Base-by-base conservation (phyloP, 192 early-diverging fungal genomes). In the Paraglomus brasilianum region DNA sequence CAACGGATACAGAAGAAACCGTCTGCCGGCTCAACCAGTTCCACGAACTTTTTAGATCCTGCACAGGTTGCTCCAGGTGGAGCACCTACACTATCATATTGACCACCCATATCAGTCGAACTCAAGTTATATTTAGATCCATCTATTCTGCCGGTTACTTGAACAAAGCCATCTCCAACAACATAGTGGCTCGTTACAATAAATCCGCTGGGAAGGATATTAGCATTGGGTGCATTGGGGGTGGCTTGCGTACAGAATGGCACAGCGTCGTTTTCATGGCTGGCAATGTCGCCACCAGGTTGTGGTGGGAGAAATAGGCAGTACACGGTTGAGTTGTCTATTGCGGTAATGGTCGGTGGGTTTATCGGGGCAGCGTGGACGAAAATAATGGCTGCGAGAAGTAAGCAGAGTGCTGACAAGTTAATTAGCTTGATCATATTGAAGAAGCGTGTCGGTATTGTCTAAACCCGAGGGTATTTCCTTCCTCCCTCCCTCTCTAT, bases 131-230 rank as follows among this genome's bases (percentile, higher is more conserved):
- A 81, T 45, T 72, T 72, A 10, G 59, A 49, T 13, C 73, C 71
- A 43, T 81, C 60, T 24, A 85, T 83, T 49, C 69, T 64, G 50
- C 83, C 83, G 53, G 83, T 85, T 19, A 85, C 70, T 62, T 85
- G 83, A 48, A 85, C 80, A 38, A 80, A 85, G 1, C 64, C 75
- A 41, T 73, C 61, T 1, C 75, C 78, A 17, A 68, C 36, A 15
- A 69, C 74, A 64, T 76, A 83, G 52, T 81, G 72, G 38, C 77
- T 79, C 0, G 80, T 78, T 45, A 75, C 65, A 53, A 85, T 81
- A 43, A 85, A 80, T 5, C 80, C 82, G 1, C 21, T n/a, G 9
- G 78, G 74, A 39, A 85, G 75, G n/a, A 65, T 69, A 14, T 63
- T 67, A 40, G 83, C 77, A 36, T 58, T 67, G 40, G 72, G 63